Evolutionary conservation across 768 basidiomycete species (phyloP).

Genomic region (Xerocomus potaroensis): DNA sequence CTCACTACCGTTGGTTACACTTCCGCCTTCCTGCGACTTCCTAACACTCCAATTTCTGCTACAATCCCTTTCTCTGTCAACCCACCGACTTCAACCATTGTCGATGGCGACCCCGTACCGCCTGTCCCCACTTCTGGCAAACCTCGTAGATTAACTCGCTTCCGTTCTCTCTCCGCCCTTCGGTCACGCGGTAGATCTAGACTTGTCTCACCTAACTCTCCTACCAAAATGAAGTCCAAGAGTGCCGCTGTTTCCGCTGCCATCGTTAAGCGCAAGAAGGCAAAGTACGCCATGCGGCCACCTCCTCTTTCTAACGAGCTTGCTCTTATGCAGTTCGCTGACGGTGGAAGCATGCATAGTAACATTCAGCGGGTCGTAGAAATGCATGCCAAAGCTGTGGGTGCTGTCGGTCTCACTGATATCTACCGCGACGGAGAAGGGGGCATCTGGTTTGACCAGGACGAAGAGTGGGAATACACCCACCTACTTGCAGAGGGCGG

Average conservation of each 20-base stretch:
- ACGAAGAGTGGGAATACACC: constrained; percentile 66
- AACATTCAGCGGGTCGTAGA: constrained; percentile 54
- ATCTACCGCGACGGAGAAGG: constrained; percentile 60
- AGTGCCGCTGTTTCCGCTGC: constrained; percentile 22
- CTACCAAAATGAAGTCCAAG: constrained; percentile 22
- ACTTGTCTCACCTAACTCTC: constrained; percentile 26
- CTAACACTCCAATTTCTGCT: constrained; percentile 41
- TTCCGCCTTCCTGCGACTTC: constrained; percentile 58
- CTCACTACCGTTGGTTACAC: constrained; percentile 63
- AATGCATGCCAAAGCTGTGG: constrained; percentile 46
- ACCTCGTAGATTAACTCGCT: constrained; percentile 36
- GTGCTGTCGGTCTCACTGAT: constrained; percentile 38
- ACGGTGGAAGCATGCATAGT: constrained; percentile 56
- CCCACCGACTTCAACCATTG: constrained; percentile 1
- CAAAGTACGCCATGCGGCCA: constrained; percentile 42
- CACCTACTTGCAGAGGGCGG: constrained; percentile 48
- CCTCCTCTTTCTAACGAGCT: constrained; percentile 61
- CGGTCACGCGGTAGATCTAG: constrained; percentile 38
- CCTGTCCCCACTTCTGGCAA: constrained; percentile 11
- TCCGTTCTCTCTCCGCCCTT: constrained; percentile 52
- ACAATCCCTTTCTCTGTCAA: constrained; percentile 9
- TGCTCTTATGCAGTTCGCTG: constrained; percentile 63
- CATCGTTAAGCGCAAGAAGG: constrained; percentile 48
- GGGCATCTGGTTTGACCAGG: constrained; percentile 66
- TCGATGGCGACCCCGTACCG: constrained; percentile 19